Evolutionary conservation across 2,329 filamentous ascomycete species (phyloP).

Genomic region (Thermothelomyces thermophilus): DNA sequence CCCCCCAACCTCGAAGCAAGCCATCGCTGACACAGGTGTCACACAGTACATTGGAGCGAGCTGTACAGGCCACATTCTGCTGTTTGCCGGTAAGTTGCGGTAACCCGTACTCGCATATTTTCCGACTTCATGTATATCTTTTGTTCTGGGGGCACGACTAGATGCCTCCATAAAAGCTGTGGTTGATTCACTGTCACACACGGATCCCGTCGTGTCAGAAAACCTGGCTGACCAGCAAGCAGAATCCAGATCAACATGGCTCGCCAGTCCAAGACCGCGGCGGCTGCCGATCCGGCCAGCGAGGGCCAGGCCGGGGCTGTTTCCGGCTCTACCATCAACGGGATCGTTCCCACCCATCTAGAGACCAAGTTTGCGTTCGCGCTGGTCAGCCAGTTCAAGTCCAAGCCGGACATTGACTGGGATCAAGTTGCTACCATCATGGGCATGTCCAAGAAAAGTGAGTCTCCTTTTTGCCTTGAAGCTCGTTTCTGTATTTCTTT

Average conservation of each 20-base stretch:
- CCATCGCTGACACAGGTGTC: not conserved
- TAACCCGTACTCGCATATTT: too few relatives aligned
- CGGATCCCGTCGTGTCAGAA: not conserved
- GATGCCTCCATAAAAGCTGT: not conserved
- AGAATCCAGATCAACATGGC: not conserved
- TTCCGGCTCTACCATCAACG: conserved; percentile 6
- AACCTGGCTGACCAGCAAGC: not conserved
- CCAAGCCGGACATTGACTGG: conserved; percentile 20
- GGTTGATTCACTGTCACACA: not conserved
- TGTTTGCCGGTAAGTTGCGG: not conserved
- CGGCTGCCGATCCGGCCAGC: not conserved
- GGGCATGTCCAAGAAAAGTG: conserved; percentile 7
- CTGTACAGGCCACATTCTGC: not conserved
- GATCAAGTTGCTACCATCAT: conserved; percentile 8
- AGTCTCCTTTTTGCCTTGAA: conserved; percentile 1
- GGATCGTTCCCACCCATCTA: not conserved
- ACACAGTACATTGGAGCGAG: not conserved
- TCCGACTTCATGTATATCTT: not conserved
- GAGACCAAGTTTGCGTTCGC: conserved; percentile 17
- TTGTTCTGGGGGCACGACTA: too few relatives aligned
- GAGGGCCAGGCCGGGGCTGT: not conserved
- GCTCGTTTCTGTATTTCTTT: too few relatives aligned
- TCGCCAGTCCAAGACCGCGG: not conserved
- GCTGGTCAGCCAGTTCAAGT: conserved; percentile 15
- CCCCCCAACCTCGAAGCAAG: too few relatives aligned